phyloP scores from a whole-genome alignment of 768 basidiomycete genomes.

The Termitomyces heimii region DNA sequence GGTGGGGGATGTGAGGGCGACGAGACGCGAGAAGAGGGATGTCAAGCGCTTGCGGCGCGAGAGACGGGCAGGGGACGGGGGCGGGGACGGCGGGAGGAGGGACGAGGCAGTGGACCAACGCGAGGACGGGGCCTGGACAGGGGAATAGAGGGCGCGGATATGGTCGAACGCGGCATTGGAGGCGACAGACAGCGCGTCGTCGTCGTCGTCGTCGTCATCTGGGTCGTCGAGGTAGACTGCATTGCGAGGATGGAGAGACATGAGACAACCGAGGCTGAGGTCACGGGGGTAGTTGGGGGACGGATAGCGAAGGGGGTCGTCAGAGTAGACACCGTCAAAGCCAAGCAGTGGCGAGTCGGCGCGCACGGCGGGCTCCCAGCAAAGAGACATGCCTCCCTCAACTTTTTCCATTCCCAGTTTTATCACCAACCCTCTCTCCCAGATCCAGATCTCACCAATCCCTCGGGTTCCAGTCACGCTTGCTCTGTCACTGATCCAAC shows the following conservation, averaged over 20 bases:
- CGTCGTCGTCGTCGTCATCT: slow-evolving; percentile 26
- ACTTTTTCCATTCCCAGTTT: too few species aligned
- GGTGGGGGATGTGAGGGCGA: not conserved
- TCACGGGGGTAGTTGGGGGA: slow-evolving; percentile 8
- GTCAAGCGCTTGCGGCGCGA: slow-evolving; percentile 7
- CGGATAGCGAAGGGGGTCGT: slow-evolving; percentile 16
- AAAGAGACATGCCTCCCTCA: too few species aligned
- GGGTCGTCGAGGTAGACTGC: slow-evolving; percentile 33
- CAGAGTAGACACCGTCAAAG: slow-evolving; percentile 4
- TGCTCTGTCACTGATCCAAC: too few species aligned
- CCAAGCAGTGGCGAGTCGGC: slow-evolving; percentile 22
- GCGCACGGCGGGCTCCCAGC: not conserved
- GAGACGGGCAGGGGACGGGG: not conserved
- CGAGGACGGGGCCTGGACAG: slow-evolving; percentile 6
- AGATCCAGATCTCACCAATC: not conserved
- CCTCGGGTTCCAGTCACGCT: not conserved
- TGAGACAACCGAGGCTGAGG: not conserved
- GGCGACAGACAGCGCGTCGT: slow-evolving; percentile 14
- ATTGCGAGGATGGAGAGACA: slow-evolving; percentile 15
- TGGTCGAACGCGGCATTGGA: not conserved
- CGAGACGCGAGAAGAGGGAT: slow-evolving; percentile 5
- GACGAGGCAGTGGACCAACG: slow-evolving; percentile 9
- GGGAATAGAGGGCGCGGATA: not conserved
- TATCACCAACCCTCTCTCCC: too few species aligned
- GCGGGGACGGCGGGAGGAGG: not conserved